Percentiles rank a stretch among this genome's conserved stretches.
phyloP scores from a whole-genome alignment of 1,284 basidiomycete species.

The Serendipita sp. region DNA sequence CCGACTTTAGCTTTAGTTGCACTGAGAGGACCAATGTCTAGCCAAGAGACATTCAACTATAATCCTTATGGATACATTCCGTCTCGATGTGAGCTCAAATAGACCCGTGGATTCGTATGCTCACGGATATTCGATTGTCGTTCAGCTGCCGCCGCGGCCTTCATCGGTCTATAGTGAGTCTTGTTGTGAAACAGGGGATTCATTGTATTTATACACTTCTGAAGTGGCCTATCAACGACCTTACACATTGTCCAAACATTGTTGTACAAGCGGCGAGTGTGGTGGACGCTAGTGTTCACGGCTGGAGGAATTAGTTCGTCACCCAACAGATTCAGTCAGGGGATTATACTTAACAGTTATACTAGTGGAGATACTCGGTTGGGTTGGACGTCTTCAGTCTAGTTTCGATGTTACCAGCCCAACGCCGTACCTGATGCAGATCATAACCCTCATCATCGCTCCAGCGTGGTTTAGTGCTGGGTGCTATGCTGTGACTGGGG shows the following conservation, averaged over 20 bases:
- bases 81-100: not conserved
- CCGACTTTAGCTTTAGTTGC: too few species aligned
- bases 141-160: not conserved
- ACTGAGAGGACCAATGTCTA: not conserved
- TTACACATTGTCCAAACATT: not conserved
- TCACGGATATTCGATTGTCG: not conserved
- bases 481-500: not conserved
- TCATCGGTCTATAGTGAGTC: not conserved
- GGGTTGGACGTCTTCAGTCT: not conserved
- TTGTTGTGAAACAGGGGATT: not conserved
- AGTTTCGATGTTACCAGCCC: not conserved
- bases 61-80: slow-evolving; percentile 5
- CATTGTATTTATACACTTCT: not conserved
- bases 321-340: not conserved
- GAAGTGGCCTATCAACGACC: not conserved
- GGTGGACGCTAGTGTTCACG: not conserved
- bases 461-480: slow-evolving; percentile 5
- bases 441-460: not conserved
- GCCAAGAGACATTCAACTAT: not conserved
- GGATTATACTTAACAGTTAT: not conserved
- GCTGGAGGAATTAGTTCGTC: not conserved
- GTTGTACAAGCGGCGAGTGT: not conserved
- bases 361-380: slow-evolving; percentile 1
- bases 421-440: not conserved
- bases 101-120: too few species aligned